Base-by-base conservation (phyloP, 371 early-diverging fungal species). In the Apophysomyces trapeziformis region DNA sequence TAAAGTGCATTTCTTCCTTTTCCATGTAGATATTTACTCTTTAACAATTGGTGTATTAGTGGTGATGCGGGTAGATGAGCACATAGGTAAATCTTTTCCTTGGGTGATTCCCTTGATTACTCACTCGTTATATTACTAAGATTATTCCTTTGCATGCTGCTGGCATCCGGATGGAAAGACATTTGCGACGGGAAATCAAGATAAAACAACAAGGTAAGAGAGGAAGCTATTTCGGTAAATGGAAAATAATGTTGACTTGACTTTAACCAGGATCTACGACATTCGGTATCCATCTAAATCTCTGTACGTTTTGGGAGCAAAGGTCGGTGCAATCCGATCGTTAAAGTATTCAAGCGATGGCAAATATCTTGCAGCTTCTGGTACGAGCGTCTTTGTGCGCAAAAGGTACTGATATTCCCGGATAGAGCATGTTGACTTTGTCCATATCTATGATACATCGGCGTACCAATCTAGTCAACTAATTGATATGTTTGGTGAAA, bases 141-240 rank as follows among this genome's bases (percentile, higher is more conserved):
- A 93, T 64, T 92, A 81, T 68, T 90, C 92, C 1, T 96, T 96
- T 76, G 84, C 95, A 0, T 93, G 91, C 61, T 87, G 90, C 11
- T 93, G 93, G 87, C 90, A 89, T 46, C 94, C 95, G 0, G 85
- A 88, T 62, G 90, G 89, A 7, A 76, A 75, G 7, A 74, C 82
- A 18, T 69, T 96, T 58, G 95, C 92, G 0, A 95, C 95, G 0
- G 95, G 95, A 26, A 92, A 90, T 68, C 95, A 96, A 71, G 95
- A 92, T 66, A 72, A 70, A 64, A 82, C 84, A 1, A 72, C 80
- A n/a, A 71, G 80, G 73, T 74, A 70, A 56, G 26, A 26, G 32
- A 26, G 32, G 2, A 26, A 26, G 2, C 7, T 8, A 47, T 58
- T 21, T 0, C 2, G 16, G 21, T 9, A 50, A 50, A 21, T 41